Percentiles rank a stretch among this genome's conserved stretches.
Conservation (phyloP, 2,329 filamentous ascomycete species). For the Sphaerulina musiva region DNA sequence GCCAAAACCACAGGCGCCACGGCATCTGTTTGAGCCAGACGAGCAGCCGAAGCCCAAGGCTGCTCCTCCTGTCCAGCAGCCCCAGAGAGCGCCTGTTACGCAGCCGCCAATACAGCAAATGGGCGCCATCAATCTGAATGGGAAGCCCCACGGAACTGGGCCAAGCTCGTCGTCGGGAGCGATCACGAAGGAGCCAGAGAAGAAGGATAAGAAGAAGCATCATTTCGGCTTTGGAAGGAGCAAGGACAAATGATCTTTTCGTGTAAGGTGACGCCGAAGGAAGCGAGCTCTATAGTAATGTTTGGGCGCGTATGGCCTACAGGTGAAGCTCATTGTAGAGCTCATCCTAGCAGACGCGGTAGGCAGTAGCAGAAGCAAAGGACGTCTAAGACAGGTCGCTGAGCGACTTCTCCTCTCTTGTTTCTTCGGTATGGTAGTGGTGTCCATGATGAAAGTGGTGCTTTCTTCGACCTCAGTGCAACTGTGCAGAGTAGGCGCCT, state of each 20-base stretch:
- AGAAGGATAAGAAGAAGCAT: conserved; percentile 43
- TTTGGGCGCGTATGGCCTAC: too few species aligned
- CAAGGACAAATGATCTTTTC: conserved; percentile 1
- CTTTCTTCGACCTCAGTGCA: too few species aligned
- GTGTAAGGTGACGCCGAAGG: background rate
- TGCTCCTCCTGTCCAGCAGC: conserved; percentile 31
- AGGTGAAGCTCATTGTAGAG: background rate
- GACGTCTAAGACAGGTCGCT: background rate
- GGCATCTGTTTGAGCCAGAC: conserved; percentile 75
- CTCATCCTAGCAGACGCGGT: too few species aligned
- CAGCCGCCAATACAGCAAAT: conserved; percentile 51
- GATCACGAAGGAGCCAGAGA: conserved; percentile 55
- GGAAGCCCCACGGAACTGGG: conserved; percentile 17
- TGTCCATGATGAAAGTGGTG: too few species aligned
- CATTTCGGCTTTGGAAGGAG: conserved; percentile 31
- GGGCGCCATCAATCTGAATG: conserved; percentile 49
- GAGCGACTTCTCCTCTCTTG: background rate
- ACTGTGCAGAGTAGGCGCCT: too few species aligned
- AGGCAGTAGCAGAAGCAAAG: background rate
- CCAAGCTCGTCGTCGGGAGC: conserved; percentile 25
- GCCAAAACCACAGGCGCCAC: conserved; percentile 73
- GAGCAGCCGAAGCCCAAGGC: conserved; percentile 49
- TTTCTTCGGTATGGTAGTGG: background rate
- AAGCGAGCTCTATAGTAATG: background rate
- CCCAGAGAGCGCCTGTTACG: conserved; percentile 19